Percentiles rank a stretch among this genome's conserved stretches.
phyloP scores from a whole-genome alignment of 2,329 filamentous ascomycete genomes.

The Teratosphaeria gauchensis region DNA sequence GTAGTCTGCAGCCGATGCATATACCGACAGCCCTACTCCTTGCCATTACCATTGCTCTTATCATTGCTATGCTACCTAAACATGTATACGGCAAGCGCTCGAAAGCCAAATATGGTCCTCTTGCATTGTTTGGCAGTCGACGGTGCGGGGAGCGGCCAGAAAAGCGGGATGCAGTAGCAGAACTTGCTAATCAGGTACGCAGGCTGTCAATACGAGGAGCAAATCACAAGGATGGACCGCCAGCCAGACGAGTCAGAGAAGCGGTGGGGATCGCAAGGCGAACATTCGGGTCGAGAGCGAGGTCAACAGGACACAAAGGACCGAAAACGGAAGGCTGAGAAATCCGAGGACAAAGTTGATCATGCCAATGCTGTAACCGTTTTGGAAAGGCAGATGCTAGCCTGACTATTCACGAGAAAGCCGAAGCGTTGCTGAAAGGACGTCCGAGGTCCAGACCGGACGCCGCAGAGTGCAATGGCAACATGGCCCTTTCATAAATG shows the following conservation, averaged over 20 bases:
- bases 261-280: not conserved
- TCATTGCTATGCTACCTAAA: conserved; percentile 24
- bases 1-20: no score
- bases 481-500: no score
- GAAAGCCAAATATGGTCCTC: conserved; percentile 17
- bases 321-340: not conserved
- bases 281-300: not conserved
- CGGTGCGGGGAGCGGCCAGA: conserved; percentile 1
- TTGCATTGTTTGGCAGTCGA: conserved; percentile 7
- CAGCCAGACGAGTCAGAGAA: not conserved
- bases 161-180: not conserved
- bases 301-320: not conserved
- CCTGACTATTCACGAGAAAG: no score
- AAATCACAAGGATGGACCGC: not conserved
- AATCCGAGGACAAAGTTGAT: not conserved
- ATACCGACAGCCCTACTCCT: no score
- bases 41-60: no score
- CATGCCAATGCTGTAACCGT: no score
- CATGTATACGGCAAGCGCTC: conserved; percentile 32
- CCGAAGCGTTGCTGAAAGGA: no score
- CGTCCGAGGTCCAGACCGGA: no score
- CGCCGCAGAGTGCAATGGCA: no score
- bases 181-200: not conserved
- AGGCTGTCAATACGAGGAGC: not conserved
- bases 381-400: no score